A percentile compares a stretch with the other conserved stretches of the same genome.
Conservation (phyloP, 2,329 filamentous ascomycete species). For the Lachnellula arida region DNA sequence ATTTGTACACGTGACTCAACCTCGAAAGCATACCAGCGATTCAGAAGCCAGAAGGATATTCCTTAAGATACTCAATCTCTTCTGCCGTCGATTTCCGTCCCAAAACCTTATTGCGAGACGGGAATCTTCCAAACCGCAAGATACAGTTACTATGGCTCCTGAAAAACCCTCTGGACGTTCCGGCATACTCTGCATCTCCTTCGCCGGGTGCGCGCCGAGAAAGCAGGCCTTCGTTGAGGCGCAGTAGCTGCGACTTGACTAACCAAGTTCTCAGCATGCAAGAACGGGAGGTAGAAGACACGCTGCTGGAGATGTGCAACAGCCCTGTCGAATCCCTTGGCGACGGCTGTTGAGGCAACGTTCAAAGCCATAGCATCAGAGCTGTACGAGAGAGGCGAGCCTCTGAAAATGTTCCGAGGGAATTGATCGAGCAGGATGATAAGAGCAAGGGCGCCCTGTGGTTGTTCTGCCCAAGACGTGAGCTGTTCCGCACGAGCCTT, state of each 20-base stretch:
- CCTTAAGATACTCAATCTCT: conserved; percentile 11
- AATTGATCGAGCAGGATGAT: conserved; percentile 35
- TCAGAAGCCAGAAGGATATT: neutral
- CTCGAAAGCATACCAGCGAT: no score
- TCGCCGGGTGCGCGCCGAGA: neutral
- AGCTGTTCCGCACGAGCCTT: conserved; percentile 1
- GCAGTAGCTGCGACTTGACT: neutral
- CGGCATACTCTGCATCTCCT: neutral
- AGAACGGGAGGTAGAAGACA: neutral
- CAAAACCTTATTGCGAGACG: conserved; percentile 13
- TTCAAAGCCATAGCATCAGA: conserved; percentile 3
- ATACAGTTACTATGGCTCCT: conserved; percentile 10
- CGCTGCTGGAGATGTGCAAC: neutral
- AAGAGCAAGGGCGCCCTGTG: conserved; percentile 28
- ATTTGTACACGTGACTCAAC: no score
- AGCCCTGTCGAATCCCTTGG: conserved; percentile 1
- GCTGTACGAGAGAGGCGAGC: conserved; percentile 25
- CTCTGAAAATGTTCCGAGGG: conserved; percentile 33
- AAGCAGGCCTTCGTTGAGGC: neutral
- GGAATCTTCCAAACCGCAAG: conserved; percentile 17
- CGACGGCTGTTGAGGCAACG: conserved; percentile 1
- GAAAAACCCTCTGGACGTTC: neutral
- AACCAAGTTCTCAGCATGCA: conserved; percentile 2
- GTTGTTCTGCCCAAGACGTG: conserved; percentile 3
- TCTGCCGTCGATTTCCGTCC: conserved; percentile 14